Base-by-base conservation (phyloP, 768 basidiomycete species). In the Rhizopogon vinicolor region DNA sequence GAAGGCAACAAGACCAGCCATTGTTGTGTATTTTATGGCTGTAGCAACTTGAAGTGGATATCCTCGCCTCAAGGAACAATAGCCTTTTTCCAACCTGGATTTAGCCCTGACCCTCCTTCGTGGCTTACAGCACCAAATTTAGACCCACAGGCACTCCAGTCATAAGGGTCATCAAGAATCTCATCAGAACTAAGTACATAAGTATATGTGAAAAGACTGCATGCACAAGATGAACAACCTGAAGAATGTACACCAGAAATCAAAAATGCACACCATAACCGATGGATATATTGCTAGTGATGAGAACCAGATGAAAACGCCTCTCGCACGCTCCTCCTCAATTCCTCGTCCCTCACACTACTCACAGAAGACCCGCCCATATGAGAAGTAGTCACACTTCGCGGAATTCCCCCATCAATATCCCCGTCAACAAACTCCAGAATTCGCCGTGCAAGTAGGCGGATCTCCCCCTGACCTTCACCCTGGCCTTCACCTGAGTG, bases 401-500 rank as follows among this genome's bases (percentile, higher is more conserved):
- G 82, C 6, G 85, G 79, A 52, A 81, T 72, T 39, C 79, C 69
- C 7, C 76, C 79, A 31, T 89, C 88, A 1, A 76, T 65, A 46
- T 89, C 89, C 28, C 83, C 83, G 41, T 96, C 92, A 16, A 93
- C 85, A 62, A 93, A 83, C 62, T 95, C 93, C 52, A 95, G 72
- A 51, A 97, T 97, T 59, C 92, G 82, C 44, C 87, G 78, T 7
- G 89, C 86, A 43, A 98, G 81, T 28, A 87, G 75, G 58, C 91
- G 87, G 60, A 98, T 98, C 74, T 98, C 96, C 19, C 48, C 48
- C 9, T 37, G 35, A 5, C 35, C 35, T 37, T 37, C 35, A 39
- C 89, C 86, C 60, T 91, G 89, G 7, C 94, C 94, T 55, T 94
- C 91, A 2, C 86, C 91, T 2, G 86, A 84, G 41, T 91, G 89